Conservation (phyloP, 345 rosid genomes). For the Ceriops decandra region DNA sequence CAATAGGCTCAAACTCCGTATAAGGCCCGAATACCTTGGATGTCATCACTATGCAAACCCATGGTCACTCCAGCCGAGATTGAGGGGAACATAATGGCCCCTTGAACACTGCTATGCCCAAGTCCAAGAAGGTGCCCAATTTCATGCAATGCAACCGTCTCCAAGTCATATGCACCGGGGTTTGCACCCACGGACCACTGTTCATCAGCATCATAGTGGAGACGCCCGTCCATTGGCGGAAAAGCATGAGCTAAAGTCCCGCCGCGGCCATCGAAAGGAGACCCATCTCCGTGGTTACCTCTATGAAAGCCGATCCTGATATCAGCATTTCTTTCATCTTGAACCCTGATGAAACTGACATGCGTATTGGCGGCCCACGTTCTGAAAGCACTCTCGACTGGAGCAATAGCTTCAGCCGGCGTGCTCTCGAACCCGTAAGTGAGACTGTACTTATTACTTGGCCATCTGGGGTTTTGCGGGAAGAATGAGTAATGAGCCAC, state of each 20-base stretch:
- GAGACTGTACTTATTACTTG: slow-evolving; percentile 20
- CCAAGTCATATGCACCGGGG: neutral
- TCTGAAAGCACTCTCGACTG: slow-evolving; percentile 20
- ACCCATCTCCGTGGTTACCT: slow-evolving; percentile 18
- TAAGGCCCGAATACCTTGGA: slow-evolving; percentile 15
- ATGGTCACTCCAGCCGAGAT: neutral
- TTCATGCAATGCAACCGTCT: slow-evolving; percentile 21
- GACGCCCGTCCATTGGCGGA: slow-evolving; percentile 23
- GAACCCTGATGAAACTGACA: slow-evolving; percentile 16
- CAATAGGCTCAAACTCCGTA: neutral
- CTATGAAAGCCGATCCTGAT: slow-evolving; percentile 25
- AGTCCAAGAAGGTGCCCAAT: slow-evolving; percentile 24
- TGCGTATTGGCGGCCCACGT: slow-evolving; percentile 27
- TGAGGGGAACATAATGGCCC: slow-evolving; percentile 17
- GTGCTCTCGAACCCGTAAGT: slow-evolving; percentile 23
- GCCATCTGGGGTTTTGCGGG: slow-evolving; percentile 23
- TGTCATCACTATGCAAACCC: slow-evolving; percentile 14
- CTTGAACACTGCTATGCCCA: neutral
- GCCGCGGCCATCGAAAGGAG: slow-evolving; percentile 19
- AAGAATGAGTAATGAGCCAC: slow-evolving; percentile 29
- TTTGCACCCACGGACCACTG: slow-evolving; percentile 8
- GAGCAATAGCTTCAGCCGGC: neutral
- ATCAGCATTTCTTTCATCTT: slow-evolving; percentile 4
- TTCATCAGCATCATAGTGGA: slow-evolving; percentile 37
- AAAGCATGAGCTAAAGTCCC: slow-evolving; percentile 27